Conservation (phyloP, 73 alveolate genomes). For the Tetrahymena malaccensis region DNA sequence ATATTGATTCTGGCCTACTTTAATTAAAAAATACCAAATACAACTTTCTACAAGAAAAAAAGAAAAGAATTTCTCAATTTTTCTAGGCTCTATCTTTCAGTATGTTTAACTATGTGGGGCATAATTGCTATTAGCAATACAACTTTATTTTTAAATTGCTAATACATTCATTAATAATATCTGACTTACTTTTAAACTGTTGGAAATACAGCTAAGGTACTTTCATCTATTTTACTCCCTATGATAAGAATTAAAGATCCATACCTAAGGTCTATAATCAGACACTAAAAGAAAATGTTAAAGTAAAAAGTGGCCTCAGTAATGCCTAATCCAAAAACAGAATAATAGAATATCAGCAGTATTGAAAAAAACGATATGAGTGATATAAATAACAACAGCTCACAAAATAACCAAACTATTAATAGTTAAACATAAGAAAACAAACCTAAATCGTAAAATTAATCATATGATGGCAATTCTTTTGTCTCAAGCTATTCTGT, state of each 20-base stretch:
- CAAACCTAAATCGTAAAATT: not conserved
- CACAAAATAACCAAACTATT: not conserved
- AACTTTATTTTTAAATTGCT: not conserved
- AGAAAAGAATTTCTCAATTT: not conserved
- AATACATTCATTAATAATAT: not conserved
- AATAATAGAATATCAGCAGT: not conserved
- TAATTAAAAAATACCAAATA: not conserved
- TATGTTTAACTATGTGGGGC: not conserved
- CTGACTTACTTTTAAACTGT: not conserved
- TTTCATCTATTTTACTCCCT: not conserved
- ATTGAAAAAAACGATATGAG: not conserved
- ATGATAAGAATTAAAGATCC: not conserved
- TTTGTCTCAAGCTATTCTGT: not conserved
- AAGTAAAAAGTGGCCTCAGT: not conserved
- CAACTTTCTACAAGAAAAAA: not conserved
- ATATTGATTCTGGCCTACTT: not conserved
- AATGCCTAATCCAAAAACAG: not conserved
- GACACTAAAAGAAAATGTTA: not conserved
- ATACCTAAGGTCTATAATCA: not conserved
- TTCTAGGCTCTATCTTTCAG: not conserved
- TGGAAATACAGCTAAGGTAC: not conserved
- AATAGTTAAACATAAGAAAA: not conserved
- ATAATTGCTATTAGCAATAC: not conserved
- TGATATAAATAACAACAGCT: not conserved
- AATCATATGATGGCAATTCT: not conserved